Conservation (phyloP, 345 rosid species). For the Trapa incisa region DNA sequence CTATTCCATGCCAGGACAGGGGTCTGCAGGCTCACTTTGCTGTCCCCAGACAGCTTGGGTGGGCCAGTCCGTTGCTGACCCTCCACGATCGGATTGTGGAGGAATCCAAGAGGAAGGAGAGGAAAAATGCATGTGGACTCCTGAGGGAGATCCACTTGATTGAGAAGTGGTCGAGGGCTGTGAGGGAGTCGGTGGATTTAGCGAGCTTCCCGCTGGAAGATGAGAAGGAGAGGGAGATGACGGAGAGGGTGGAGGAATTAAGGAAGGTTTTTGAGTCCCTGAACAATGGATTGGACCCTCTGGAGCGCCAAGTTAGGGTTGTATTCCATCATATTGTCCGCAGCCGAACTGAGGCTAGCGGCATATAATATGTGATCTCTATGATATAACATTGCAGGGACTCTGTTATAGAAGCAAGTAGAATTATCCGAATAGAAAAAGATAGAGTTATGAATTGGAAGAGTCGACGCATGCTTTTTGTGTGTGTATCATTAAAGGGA, state of each 20-base stretch:
- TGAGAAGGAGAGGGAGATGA: slow-evolving; percentile 48
- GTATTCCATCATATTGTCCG: slow-evolving; percentile 72
- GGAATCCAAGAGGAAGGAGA: slow-evolving; percentile 63
- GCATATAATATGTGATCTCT: not conserved
- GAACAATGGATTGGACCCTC: slow-evolving; percentile 57
- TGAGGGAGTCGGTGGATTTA: slow-evolving; percentile 63
- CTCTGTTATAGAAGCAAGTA: not conserved
- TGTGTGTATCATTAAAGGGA: not conserved
- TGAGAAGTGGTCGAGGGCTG: slow-evolving; percentile 43
- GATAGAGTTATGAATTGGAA: not conserved
- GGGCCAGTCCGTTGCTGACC: slow-evolving; percentile 50
- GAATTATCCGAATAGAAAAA: not conserved
- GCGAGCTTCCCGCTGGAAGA: slow-evolving; percentile 53
- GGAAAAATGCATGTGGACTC: slow-evolving; percentile 68
- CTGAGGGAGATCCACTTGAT: slow-evolving; percentile 68
- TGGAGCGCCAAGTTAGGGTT: slow-evolving; percentile 74
- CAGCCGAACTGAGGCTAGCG: slow-evolving; percentile 62
- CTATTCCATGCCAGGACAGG: slow-evolving; percentile 91
- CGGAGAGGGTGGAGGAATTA: slow-evolving; percentile 54
- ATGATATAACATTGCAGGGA: not conserved
- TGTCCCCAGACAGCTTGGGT: slow-evolving; percentile 51
- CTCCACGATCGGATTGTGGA: slow-evolving; percentile 69
- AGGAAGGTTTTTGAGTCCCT: slow-evolving; percentile 34
- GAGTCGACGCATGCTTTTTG: not conserved
- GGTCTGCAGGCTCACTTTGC: slow-evolving; percentile 76